phyloP scores from a whole-genome alignment of 306 rosid genomes.

The Cucurbita moschata region DNA sequence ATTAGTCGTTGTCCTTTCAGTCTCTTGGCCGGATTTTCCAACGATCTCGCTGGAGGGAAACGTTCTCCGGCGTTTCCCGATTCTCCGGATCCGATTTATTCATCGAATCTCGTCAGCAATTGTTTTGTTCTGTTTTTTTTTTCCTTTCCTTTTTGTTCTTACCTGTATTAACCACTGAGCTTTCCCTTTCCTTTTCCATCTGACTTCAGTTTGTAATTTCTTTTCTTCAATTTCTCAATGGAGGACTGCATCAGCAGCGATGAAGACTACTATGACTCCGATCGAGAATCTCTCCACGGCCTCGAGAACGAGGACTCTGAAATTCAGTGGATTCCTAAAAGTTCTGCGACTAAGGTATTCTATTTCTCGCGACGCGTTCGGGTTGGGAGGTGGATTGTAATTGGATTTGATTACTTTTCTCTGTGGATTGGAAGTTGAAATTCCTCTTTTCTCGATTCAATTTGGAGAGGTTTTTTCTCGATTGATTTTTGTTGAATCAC shows the following conservation, averaged over 20 bases:
- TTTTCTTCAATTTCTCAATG: conserved; percentile 17
- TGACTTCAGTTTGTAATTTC: background rate
- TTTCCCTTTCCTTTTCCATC: background rate
- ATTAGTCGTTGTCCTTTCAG: conserved; percentile 8
- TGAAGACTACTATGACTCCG: conserved; percentile 49
- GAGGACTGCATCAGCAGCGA: conserved; percentile 43
- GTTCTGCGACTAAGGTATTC: conserved; percentile 55
- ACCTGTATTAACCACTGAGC: background rate
- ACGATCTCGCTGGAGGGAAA: background rate
- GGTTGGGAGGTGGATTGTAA: background rate
- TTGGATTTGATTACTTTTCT: background rate
- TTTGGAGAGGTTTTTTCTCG: no score
- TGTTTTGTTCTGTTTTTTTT: background rate
- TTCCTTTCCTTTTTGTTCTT: background rate
- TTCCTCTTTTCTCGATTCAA: background rate
- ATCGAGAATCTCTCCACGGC: conserved; percentile 46
- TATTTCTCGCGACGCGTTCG: background rate
- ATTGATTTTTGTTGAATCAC: background rate
- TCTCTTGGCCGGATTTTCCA: conserved; percentile 5
- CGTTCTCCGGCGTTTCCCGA: background rate
- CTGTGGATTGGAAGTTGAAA: background rate
- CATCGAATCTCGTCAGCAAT: background rate
- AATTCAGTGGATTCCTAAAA: conserved; percentile 29
- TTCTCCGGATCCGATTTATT: conserved; percentile 7
- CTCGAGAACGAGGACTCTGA: conserved; percentile 41